Conservation (phyloP, 2,329 filamentous ascomycete species). For the Elsinoe arachidis region DNA sequence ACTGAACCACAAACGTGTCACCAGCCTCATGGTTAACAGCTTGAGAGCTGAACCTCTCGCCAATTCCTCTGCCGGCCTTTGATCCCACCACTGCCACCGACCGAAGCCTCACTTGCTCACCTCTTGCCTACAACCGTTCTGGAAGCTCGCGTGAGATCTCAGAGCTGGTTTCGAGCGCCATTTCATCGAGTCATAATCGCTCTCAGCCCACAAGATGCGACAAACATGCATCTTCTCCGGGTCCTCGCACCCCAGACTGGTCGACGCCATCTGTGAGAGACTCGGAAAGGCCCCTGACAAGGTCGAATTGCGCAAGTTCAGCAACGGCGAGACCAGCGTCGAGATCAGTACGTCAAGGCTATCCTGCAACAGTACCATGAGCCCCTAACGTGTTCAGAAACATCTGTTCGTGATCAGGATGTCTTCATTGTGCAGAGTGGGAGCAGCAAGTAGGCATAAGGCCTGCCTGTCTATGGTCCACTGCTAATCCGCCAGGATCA, state of each 20-base stretch:
- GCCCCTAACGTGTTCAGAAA: slow-evolving; percentile 29
- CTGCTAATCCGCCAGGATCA: slow-evolving; percentile 52
- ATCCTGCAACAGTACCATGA: too few relatives aligned
- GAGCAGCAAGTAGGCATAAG: slow-evolving; percentile 56
- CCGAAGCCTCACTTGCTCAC: not conserved
- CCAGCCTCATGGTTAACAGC: slow-evolving; percentile 3
- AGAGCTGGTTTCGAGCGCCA: not conserved
- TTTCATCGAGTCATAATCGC: not conserved
- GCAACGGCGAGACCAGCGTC: slow-evolving; percentile 62
- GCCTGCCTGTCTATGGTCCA: not conserved
- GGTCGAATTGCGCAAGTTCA: slow-evolving; percentile 57
- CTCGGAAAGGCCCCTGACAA: slow-evolving; percentile 52
- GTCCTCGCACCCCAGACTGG: slow-evolving; percentile 54
- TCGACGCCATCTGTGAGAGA: slow-evolving; percentile 58
- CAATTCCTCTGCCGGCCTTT: not conserved
- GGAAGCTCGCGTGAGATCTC: not conserved
- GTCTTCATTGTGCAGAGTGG: slow-evolving; percentile 98
- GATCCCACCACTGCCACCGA: not conserved
- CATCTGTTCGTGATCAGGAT: slow-evolving; percentile 87
- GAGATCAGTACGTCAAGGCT: slow-evolving; percentile 44
- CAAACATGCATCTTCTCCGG: slow-evolving; percentile 61
- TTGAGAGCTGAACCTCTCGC: slow-evolving; percentile 2
- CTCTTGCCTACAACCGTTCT: not conserved
- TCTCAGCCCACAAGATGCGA: slow-evolving; percentile 42
- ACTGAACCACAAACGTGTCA: not conserved